Base-by-base conservation (phyloP, 2,329 filamentous ascomycete genomes). In the Fusarium paranaense region DNA sequence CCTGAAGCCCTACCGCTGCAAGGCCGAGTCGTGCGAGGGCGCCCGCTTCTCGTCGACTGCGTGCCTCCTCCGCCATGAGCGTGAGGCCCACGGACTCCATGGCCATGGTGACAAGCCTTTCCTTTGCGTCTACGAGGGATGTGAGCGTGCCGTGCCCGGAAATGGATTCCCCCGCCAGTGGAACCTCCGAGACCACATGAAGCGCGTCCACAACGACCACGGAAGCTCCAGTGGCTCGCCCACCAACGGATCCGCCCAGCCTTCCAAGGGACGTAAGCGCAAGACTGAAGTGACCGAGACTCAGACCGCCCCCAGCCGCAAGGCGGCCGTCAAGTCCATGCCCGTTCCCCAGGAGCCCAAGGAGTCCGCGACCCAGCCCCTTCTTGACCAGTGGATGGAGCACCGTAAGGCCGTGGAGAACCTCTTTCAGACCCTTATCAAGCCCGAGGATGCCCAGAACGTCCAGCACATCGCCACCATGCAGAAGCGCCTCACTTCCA, bases 111-210 rank as follows among this genome's bases (percentile, higher is more conserved):
- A 96, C 79, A 96, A 97, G 84, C 95, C 96, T 16, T 95, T 96
- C 82, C 90, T 97, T 61, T 98, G 96, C 89, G 90, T 92, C 69
- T 97, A 96, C 83, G 88, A 93, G 32, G 95, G 94, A 71, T 98
- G 96, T 80, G 95, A 98, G 80, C 93, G 96, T 74, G 91, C 94
- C 67, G 87, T 93, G 37, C 87, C 90, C 27, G 95, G 95, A 78
- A 95, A 96, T 82, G 96, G 96, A 78, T 98, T 98, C 81, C 96
- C 95, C 40, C 92, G 96, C 78, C 93, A 95, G 79, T 98, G 97
- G 94, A 98, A 98, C 85, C 90, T 98, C 63, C 92, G 93, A 83
- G 96, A 98, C 85, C 96, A 98, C 88, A 98, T 98, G 95, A 94
- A 95, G 85, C 93, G 96, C 72, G 95, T 98, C 9, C 96, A 98